These are phyloP conservation scores for Sideroxylon spinosum DNA, from an alignment of 179 eudicot genomes.

Conservation along the genomic window DNA sequence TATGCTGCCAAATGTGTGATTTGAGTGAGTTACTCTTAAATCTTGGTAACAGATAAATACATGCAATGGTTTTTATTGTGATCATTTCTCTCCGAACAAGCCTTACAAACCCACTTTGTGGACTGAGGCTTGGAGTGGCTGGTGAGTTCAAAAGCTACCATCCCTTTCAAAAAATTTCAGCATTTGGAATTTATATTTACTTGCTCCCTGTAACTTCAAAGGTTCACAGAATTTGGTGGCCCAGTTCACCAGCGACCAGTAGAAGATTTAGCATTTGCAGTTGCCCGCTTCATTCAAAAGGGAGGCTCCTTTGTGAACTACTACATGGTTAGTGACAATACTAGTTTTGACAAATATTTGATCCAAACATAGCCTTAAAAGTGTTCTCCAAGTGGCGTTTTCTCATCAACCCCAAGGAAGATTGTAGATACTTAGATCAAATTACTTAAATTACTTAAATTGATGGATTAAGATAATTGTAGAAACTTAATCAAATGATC, in stretches of 20 bases:
- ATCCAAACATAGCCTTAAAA: no score
- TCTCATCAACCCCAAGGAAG: no score
- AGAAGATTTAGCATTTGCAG: constrained; percentile 82
- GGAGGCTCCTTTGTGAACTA: constrained; percentile 90
- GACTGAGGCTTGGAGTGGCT: constrained; percentile 90
- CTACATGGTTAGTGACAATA: constrained; percentile 52
- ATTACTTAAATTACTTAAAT: no score
- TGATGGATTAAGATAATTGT: neutral
- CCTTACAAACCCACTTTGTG: constrained; percentile 67
- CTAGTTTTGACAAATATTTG: neutral
- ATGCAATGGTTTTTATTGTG: constrained; percentile 79
- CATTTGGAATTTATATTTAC: neutral
- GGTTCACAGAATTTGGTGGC: constrained; percentile 87
- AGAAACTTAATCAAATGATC: neutral
- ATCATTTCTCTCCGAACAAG: constrained; percentile 57
- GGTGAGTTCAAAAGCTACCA: constrained; percentile 30
- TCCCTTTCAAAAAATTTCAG: neutral
- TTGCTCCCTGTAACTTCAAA: constrained; percentile 22
- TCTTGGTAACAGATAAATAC: constrained; percentile 58
- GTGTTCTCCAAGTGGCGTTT: no score
- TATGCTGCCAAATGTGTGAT: neutral
- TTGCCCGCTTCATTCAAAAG: constrained; percentile 68
- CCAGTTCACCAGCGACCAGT: constrained; percentile 67
- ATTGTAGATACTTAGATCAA: no score
- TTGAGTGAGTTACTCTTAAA: neutral